Conservation (phyloP, 768 basidiomycete species). For the Lentinula aciculospora region DNA sequence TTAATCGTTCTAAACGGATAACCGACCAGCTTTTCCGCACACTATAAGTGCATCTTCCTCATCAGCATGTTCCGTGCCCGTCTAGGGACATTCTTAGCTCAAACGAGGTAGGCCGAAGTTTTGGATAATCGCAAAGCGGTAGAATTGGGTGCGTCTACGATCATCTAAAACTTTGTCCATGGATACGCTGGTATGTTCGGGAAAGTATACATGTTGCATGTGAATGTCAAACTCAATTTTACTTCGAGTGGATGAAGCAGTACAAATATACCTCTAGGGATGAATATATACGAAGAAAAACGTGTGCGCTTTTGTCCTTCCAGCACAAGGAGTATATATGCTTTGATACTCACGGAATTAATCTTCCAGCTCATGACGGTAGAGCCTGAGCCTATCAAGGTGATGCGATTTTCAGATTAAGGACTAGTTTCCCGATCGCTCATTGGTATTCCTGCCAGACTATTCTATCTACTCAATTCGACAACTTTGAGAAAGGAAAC, state of each 20-base stretch:
- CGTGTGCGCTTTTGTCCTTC: conserved; percentile 3
- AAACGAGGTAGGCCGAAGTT: not conserved
- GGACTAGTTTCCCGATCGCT: not conserved
- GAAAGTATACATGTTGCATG: not conserved
- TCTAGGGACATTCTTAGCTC: not conserved
- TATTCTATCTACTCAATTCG: conserved; percentile 34
- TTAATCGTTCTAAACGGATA: not conserved
- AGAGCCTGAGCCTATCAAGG: conserved; percentile 23
- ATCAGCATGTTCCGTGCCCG: not conserved
- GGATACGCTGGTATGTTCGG: conserved; percentile 1
- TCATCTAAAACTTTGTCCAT: not conserved
- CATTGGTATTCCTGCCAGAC: too few species aligned
- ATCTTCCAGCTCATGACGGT: conserved; percentile 9
- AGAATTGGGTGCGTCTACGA: not conserved
- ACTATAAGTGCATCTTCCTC: not conserved
- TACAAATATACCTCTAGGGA: conserved; percentile 1
- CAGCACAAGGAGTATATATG: too few species aligned
- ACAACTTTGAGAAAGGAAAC: conserved; percentile 25
- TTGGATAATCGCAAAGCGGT: not conserved
- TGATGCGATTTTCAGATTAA: not conserved
- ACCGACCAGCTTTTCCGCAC: not conserved
- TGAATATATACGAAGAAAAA: not conserved
- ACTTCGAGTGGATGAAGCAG: conserved; percentile 1
- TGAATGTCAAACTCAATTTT: not conserved
- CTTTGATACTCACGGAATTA: not conserved